Evolutionary conservation across 1,284 basidiomycete species (phyloP).

Genomic region (Papiliotrema terrestris): DNA sequence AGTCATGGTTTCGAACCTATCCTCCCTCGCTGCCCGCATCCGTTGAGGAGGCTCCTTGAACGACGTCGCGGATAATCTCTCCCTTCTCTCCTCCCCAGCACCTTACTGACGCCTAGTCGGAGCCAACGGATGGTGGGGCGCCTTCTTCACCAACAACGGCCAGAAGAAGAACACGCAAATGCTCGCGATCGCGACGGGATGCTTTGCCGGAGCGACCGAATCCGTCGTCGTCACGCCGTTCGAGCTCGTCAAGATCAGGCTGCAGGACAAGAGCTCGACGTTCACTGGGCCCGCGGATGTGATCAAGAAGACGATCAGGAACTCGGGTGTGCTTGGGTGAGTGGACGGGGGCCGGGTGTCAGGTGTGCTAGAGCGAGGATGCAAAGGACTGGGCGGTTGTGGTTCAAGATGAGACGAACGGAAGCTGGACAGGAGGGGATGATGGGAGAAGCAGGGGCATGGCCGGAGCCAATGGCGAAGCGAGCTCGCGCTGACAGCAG

Average conservation of each 20-base stretch:
- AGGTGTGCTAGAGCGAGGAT: too few relatives aligned
- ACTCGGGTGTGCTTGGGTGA: slow-evolving; percentile 76
- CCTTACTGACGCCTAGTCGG: slow-evolving; percentile 27
- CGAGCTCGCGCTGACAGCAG: slow-evolving; percentile 7
- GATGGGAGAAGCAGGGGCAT: too few relatives aligned
- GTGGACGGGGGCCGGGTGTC: slow-evolving; percentile 40
- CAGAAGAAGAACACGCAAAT: slow-evolving; percentile 80
- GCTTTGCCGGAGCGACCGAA: slow-evolving; percentile 92
- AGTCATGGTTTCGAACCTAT: too few relatives aligned
- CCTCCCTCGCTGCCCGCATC: too few relatives aligned
- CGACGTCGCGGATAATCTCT: neutral
- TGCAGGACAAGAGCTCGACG: slow-evolving; percentile 87
- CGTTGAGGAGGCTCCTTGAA: too few relatives aligned
- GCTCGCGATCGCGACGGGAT: slow-evolving; percentile 84
- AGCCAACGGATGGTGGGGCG: slow-evolving; percentile 73
- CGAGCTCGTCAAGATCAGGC: slow-evolving; percentile 91
- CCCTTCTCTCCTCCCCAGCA: neutral
- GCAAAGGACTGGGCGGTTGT: too few relatives aligned
- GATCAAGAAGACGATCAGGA: slow-evolving; percentile 68
- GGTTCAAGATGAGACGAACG: too few relatives aligned
- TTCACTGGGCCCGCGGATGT: slow-evolving; percentile 90
- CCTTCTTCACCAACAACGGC: slow-evolving; percentile 55
- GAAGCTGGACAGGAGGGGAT: too few relatives aligned
- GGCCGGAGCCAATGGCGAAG: slow-evolving; percentile 1
- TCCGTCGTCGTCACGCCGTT: slow-evolving; percentile 85